Conservation (phyloP, 2,329 filamentous ascomycete species). For the Sphaerulina vaccinii region DNA sequence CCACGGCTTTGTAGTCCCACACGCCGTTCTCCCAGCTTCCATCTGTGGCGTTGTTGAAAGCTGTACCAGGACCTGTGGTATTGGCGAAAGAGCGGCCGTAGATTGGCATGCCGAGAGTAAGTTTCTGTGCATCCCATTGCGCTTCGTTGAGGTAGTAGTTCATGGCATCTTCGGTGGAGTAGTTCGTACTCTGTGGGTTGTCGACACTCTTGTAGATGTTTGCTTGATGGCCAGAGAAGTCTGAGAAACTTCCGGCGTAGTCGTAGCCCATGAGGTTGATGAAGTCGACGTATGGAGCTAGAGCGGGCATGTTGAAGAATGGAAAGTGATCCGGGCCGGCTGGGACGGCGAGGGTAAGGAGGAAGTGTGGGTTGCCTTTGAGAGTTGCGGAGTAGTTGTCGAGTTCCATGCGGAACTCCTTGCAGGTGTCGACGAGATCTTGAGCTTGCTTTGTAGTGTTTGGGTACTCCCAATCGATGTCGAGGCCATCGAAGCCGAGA, state of each 20-base stretch:
- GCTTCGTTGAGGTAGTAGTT: conserved; percentile 59
- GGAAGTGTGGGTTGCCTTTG: conserved; percentile 38
- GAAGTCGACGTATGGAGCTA: conserved; percentile 45
- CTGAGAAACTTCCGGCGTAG: conserved; percentile 59
- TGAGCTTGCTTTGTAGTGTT: conserved; percentile 39
- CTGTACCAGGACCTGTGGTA: conserved; percentile 69
- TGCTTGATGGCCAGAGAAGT: conserved; percentile 67
- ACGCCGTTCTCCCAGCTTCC: conserved; percentile 82
- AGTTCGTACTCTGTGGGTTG: conserved; percentile 68
- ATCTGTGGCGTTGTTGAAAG: conserved; percentile 68
- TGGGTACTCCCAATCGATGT: conserved; percentile 51
- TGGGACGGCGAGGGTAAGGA: conserved; percentile 45
- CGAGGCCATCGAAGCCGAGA: conserved; percentile 65
- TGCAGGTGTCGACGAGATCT: conserved; percentile 36
- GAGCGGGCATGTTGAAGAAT: conserved; percentile 40
- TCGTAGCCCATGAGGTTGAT: conserved; percentile 52
- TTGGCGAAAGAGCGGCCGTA: conserved; percentile 81
- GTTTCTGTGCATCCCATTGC: conserved; percentile 63
- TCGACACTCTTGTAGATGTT: conserved; percentile 64
- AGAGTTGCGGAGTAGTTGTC: conserved; percentile 38
- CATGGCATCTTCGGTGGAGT: conserved; percentile 69
- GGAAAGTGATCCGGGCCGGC: conserved; percentile 43
- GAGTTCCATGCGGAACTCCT: conserved; percentile 38
- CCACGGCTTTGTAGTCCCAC: conserved; percentile 57
- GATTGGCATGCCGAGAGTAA: conserved; percentile 85